These are phyloP conservation scores for Polyplosphaeria fusca DNA, from an alignment of 495 filamentous ascomycete species.

Conservation along the genomic window DNA sequence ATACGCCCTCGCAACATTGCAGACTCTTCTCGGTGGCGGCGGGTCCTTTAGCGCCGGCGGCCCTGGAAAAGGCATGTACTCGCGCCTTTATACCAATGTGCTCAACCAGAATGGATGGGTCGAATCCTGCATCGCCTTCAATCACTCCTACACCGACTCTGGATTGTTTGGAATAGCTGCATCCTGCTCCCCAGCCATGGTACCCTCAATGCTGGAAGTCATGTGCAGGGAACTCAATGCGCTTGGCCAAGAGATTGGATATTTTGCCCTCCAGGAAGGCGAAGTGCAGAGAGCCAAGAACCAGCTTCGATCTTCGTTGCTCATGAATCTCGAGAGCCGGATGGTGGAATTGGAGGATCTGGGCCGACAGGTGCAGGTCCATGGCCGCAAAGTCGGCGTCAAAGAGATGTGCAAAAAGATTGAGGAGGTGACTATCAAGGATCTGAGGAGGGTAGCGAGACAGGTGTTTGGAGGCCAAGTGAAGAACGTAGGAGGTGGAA, in stretches of 20 bases:
- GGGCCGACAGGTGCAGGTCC: constrained; percentile 91
- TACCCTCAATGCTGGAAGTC: constrained; percentile 78
- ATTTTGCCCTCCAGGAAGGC: constrained; percentile 53
- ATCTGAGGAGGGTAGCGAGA: constrained; percentile 81
- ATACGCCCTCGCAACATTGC: constrained; percentile 93
- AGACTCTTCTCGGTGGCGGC: constrained; percentile 92
- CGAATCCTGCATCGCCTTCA: constrained; percentile 91
- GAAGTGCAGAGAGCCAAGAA: constrained; percentile 98
- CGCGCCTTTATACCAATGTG: constrained; percentile 92
- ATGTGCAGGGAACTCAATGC: constrained; percentile 87
- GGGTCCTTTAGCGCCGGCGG: constrained; percentile 97
- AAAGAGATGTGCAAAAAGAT: constrained; percentile 91
- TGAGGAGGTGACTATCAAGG: constrained; percentile 71
- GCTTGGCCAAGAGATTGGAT: constrained; percentile 59
- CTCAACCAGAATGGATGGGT: constrained; percentile 97
- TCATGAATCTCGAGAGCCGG: constrained; percentile 96
- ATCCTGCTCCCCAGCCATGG: constrained; percentile 72
- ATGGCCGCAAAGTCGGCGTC: constrained; percentile 85
- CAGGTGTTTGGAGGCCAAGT: constrained; percentile 75
- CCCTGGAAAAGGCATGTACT: constrained; percentile 98
- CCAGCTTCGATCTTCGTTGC: constrained; percentile 80
- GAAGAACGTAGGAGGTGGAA: constrained; percentile 71
- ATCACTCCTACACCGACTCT: constrained; percentile 93
- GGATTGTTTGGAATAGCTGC: constrained; percentile 93
- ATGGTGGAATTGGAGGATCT: constrained; percentile 99